Evolutionary conservation across 345 rosid genomes (phyloP).

Genomic region (Murraya koenigii): DNA sequence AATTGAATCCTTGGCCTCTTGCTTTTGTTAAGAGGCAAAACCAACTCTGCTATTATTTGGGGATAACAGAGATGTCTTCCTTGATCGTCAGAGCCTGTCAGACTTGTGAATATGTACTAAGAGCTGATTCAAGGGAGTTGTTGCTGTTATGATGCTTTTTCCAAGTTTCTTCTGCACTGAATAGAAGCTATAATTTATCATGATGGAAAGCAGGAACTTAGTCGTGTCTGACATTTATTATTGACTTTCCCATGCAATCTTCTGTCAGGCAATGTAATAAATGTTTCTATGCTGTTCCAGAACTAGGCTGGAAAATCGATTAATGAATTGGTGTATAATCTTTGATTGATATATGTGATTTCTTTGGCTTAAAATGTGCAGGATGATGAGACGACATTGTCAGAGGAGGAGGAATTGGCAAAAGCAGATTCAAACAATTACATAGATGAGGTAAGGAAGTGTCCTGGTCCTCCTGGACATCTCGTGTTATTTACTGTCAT

Average conservation of each 20-base stretch:
- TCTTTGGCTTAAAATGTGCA: constrained; percentile 19
- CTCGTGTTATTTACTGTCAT: constrained; percentile 17
- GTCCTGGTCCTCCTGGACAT: background rate
- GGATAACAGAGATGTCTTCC: background rate
- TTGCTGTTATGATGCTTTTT: background rate
- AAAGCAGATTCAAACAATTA: constrained; percentile 62
- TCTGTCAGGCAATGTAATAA: background rate
- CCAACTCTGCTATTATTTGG: background rate
- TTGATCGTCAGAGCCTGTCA: background rate
- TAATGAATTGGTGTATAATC: background rate
- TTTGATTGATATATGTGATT: background rate
- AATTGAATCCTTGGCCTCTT: background rate
- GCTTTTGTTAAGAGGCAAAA: background rate
- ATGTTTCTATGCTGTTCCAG: background rate
- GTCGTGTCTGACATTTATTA: background rate
- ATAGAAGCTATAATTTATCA: background rate
- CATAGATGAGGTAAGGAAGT: constrained; percentile 63
- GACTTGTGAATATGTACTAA: background rate
- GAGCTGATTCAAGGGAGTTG: background rate
- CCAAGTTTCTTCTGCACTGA: background rate
- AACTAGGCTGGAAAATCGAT: background rate
- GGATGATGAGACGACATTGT: constrained; percentile 95
- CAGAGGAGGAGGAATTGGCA: constrained; percentile 85
- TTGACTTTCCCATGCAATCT: background rate
- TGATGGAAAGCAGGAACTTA: background rate